Conservation (phyloP, 352 stramenopile genomes). For the Phytophthora palmivora region DNA sequence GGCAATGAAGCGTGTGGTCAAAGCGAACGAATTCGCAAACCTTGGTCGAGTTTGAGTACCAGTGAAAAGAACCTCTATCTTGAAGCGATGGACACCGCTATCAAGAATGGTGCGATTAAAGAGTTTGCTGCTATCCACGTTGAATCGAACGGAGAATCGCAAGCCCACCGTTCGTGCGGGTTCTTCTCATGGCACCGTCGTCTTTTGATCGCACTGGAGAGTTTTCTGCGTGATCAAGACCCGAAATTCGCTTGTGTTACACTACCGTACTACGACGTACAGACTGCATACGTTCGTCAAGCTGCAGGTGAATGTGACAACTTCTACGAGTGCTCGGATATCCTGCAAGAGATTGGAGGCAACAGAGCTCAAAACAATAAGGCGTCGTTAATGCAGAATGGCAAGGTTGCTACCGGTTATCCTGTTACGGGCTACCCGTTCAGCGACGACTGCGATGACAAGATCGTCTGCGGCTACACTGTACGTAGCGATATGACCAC, state of each 20-base stretch:
- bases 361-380: slow-evolving; percentile 19
- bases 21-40: slow-evolving; percentile 54
- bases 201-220: slow-evolving; percentile 70
- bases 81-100: slow-evolving; percentile 49
- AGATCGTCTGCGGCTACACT: slow-evolving; percentile 42
- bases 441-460: slow-evolving; percentile 50
- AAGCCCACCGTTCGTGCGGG: slow-evolving; percentile 62
- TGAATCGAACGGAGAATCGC: slow-evolving; percentile 53
- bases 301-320: slow-evolving; percentile 56
- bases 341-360: slow-evolving; percentile 64
- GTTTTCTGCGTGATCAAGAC: slow-evolving; percentile 64
- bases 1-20: slow-evolving; percentile 54
- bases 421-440: slow-evolving; percentile 42
- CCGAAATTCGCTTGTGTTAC: slow-evolving; percentile 73
- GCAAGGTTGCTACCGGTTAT: slow-evolving; percentile 30
- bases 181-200: slow-evolving; percentile 77
- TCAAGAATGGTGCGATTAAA: slow-evolving; percentile 54
- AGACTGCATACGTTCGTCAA: slow-evolving; percentile 63
- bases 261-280: slow-evolving; percentile 82
- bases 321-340: slow-evolving; percentile 71
- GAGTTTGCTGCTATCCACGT: slow-evolving; percentile 57
- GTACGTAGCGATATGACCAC: slow-evolving; percentile 52
- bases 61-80: slow-evolving; percentile 66
- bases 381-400: slow-evolving; percentile 32
- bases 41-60: slow-evolving; percentile 49